These are phyloP conservation scores for Emydomyces testavorans DNA, from an alignment of 2,329 filamentous ascomycete genomes.

Conservation along the genomic window DNA sequence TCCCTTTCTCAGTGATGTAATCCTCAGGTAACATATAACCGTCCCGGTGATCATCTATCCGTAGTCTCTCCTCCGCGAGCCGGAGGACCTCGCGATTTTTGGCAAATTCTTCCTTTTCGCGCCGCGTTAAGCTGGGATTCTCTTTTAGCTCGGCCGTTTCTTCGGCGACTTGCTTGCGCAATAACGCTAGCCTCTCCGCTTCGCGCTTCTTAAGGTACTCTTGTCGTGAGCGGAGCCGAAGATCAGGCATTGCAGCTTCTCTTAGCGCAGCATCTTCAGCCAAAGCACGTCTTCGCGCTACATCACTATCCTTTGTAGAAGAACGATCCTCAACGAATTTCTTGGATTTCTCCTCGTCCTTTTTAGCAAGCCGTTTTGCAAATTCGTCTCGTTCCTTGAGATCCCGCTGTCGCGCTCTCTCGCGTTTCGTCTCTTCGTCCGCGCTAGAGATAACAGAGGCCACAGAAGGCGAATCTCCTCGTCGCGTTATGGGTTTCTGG, in stretches of 20 bases:
- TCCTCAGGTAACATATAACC: conserved; percentile 90
- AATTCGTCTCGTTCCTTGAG: conserved; percentile 68
- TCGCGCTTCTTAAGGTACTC: conserved; percentile 92
- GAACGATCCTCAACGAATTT: conserved; percentile 53
- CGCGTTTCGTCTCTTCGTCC: conserved; percentile 49
- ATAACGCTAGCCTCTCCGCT: conserved; percentile 68
- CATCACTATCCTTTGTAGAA: conserved; percentile 45
- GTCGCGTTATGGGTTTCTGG: neutral
- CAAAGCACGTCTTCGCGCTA: conserved; percentile 50
- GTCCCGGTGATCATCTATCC: conserved; percentile 83
- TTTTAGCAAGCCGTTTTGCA: conserved; percentile 59
- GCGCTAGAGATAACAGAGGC: conserved; percentile 37
- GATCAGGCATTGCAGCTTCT: conserved; percentile 61
- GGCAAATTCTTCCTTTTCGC: conserved; percentile 77
- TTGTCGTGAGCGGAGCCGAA: conserved; percentile 74
- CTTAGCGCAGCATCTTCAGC: conserved; percentile 58
- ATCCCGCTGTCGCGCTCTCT: conserved; percentile 53
- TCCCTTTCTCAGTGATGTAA: conserved; percentile 87
- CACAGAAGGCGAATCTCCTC: neutral
- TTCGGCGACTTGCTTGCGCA: conserved; percentile 81
- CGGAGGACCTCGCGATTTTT: conserved; percentile 73
- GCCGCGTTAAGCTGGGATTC: conserved; percentile 60
- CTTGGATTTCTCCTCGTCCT: conserved; percentile 59
- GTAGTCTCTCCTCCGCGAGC: conserved; percentile 70
- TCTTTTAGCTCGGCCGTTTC: conserved; percentile 71